These are phyloP conservation scores for Kandelia obovata DNA, from an alignment of 345 rosid species.

Conservation along the genomic window DNA sequence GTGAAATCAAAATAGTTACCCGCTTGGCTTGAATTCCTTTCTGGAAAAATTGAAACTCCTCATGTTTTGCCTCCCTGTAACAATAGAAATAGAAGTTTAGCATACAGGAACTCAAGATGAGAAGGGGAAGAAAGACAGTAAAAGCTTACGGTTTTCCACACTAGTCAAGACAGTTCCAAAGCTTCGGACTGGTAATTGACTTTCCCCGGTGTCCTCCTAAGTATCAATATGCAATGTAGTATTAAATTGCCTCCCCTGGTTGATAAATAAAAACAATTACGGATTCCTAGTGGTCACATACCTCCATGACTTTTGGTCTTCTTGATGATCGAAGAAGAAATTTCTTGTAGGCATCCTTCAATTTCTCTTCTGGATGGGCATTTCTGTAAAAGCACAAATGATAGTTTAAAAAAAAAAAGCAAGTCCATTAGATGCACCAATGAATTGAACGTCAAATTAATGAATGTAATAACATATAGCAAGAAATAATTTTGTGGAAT, in stretches of 20 bases:
- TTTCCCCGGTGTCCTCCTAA: conserved; percentile 53
- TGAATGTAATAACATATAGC: background rate
- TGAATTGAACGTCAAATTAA: conserved; percentile 1
- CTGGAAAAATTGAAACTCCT: conserved; percentile 38
- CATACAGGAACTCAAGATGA: conserved; percentile 10
- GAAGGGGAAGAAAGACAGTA: conserved; percentile 1
- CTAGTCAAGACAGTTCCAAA: conserved; percentile 72
- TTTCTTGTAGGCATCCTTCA: conserved; percentile 73
- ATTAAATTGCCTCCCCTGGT: conserved; percentile 4
- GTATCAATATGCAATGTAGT: conserved; percentile 10
- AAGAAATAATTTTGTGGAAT: background rate
- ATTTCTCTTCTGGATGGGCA: conserved; percentile 68
- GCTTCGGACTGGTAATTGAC: conserved; percentile 51
- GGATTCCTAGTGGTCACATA: conserved; percentile 26
- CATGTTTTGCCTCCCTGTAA: conserved; percentile 45
- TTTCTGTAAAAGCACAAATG: conserved; percentile 36
- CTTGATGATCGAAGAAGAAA: conserved; percentile 69
- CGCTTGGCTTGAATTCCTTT: conserved; percentile 46
- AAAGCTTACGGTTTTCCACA: conserved; percentile 57
- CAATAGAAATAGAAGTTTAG: conserved; percentile 10
- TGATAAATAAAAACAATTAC: background rate
- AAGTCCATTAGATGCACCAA: background rate
- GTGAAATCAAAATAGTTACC: conserved; percentile 34
- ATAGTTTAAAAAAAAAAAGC: conserved; percentile 7
- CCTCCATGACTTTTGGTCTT: conserved; percentile 45